Percentiles rank a stretch among this genome's conserved stretches.
Evolutionary conservation across 345 rosid species (phyloP).

Genomic region (Gossypium raimondii): DNA sequence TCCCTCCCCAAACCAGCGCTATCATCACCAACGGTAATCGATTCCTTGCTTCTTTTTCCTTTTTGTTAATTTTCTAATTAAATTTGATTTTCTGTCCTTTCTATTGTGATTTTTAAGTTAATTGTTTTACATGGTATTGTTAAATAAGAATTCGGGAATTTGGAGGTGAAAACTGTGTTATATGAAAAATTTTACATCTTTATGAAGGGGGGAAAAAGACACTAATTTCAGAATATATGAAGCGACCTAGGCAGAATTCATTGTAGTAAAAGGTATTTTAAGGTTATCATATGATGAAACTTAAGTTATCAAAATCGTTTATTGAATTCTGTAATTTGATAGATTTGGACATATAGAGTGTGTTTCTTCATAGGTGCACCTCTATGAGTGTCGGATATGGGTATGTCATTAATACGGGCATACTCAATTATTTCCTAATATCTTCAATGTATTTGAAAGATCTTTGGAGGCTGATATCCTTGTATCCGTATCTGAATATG

Average conservation of each 20-base stretch:
- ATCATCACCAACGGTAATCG: constrained; percentile 88
- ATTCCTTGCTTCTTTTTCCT: not conserved
- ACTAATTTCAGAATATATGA: not conserved
- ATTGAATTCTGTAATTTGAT: not conserved
- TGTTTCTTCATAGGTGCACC: not conserved
- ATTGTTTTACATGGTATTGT: not conserved
- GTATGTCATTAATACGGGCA: not conserved
- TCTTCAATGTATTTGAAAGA: not conserved
- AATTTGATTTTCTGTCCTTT: not conserved
- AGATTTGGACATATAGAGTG: not conserved
- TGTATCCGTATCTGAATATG: not conserved
- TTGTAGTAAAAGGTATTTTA: not conserved
- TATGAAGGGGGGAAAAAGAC: not conserved
- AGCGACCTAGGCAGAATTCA: not conserved
- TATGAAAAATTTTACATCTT: not conserved
- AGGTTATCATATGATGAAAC: constrained; percentile 6
- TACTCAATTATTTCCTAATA: not conserved
- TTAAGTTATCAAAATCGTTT: not conserved
- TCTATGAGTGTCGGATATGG: not conserved
- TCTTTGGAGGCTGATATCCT: not conserved
- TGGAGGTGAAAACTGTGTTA: not conserved
- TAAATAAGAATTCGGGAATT: not conserved
- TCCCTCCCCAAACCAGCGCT: constrained; percentile 98
- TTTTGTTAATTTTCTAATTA: not conserved
- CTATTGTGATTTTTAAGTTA: not conserved